Percentiles rank a stretch among this genome's conserved stretches.
Evolutionary conservation across 345 rosid species (phyloP).

Genomic region (Linum lewisii): DNA sequence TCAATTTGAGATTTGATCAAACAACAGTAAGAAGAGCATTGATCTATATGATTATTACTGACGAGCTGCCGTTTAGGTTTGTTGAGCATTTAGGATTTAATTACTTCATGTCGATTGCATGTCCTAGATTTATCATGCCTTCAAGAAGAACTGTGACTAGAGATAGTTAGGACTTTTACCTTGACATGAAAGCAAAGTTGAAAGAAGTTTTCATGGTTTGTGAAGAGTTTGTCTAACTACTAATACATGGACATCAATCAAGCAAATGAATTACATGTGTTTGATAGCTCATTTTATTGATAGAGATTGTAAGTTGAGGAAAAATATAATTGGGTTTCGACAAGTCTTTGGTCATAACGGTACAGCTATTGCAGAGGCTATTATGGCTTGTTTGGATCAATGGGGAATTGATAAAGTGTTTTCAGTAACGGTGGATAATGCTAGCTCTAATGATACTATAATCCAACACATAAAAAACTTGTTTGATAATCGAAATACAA

Average conservation of each 20-base stretch:
- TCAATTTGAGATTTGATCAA: background rate
- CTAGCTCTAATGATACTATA: background rate
- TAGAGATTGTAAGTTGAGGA: background rate
- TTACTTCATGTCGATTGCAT: background rate
- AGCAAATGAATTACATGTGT: background rate
- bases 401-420: background rate
- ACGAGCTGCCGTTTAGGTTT: background rate
- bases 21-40: background rate
- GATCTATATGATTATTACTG: background rate
- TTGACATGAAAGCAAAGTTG: background rate
- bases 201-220: background rate
- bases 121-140: background rate
- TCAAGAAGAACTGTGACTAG: background rate
- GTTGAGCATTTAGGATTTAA: background rate
- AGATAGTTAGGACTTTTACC: background rate
- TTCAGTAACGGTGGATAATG: background rate
- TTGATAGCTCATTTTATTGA: background rate
- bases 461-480: no score
- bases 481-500: background rate
- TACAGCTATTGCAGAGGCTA: background rate
- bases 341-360: background rate
- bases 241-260: background rate
- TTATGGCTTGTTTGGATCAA: background rate
- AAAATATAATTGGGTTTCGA: background rate
- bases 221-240: background rate